Evolutionary conservation across 331 rosid species (phyloP), one percentile per base, ranked within the genome.

Genomic region (Ulmus americana): DNA sequence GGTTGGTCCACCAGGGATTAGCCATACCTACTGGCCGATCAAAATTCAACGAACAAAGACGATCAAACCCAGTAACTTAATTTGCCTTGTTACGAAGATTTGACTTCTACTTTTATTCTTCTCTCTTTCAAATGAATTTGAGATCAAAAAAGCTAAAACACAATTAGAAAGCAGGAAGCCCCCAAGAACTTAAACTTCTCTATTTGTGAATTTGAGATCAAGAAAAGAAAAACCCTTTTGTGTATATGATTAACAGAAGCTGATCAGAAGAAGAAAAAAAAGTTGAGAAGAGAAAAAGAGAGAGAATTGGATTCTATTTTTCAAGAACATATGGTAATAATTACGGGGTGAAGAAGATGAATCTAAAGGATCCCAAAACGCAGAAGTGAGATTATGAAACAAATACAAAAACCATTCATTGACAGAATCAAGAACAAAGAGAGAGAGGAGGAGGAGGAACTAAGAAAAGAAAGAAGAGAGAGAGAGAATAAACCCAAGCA

Each of bases 1-100:
- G 90, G 35, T 83, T 80, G n/a, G 87, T 74, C 97, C 97, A 90
- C 97, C 97, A 90, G 45, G 95, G 97, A 72, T 85, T 90, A 70
- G 97, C 95, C 97, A 90, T 85, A 65, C 9, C 74, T 69, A 73
- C 71, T 18, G 40, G 35, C 35, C 4, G 4, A 28, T 28, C 35
- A 28, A 28, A 28, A 3, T 28, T 28, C 35, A 28, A 28, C 35
- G 3, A 28, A 2, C 35, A 28, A 28, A 28, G 35, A 28, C 0
- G 35, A 28, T 28, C 35, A 28, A 28, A 28, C 35, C 35, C 35
- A 28, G 35, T 3, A 28, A 2, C 35, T 28, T 28, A 28, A 28
- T 2, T 28, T 28, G 35, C 35, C 35, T 28, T 2, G 35, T 3
- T 2, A 28, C 4, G 35, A 28, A 28, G 35, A 28, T 28, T 28